Base-by-base conservation (phyloP, 2,329 filamentous ascomycete genomes). In the Spiromastix sp. region DNA sequence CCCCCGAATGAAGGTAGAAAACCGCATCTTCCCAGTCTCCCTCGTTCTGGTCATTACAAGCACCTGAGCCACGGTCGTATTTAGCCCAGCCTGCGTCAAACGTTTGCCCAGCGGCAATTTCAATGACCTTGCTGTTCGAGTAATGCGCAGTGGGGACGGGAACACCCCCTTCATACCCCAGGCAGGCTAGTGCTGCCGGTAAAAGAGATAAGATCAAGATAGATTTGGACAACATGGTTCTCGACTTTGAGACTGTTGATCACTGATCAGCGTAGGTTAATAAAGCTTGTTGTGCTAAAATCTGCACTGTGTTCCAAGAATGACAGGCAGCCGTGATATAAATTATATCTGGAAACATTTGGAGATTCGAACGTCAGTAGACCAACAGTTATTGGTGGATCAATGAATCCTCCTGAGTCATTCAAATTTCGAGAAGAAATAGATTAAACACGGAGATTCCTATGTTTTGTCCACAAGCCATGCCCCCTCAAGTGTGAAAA, bases 81-180 rank as follows among this genome's bases (percentile, higher is more conserved):
- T 54, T 55, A 46, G 61, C 59, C 65, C 70, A 67, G 15, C 56
- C 61, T 34, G 65, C 66, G 41, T 71, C 68, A 40, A 71, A 68
- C 17, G 48, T 54, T 22, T 55, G 49, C 9, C 60, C 60, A 7
- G 64, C 64, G 1, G 60, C 58, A 34, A 70, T 61, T 39, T 47
- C 50, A 31, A 59, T 59, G 30, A 54, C 51, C 4, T 48, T 47
- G 40, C 43, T 53, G 38, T 49, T 56, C 33, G 48, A 40, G 34
- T 3, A 40, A 12, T n/a, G 11, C 4, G 6, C 6, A 13, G 29
- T 31, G 6, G n/a, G 12, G 4, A 16, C n/a, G 5, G 29, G 29
- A 17, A 31, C 4, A 18, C 29, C 29, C 11, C 29, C 29, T n/a
- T 31, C 29, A 17, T 31, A 31, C 16, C 29, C 29, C 13, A 31